Conservation (phyloP, 257 asterid species). For the Nyctanthes arbortristis region DNA sequence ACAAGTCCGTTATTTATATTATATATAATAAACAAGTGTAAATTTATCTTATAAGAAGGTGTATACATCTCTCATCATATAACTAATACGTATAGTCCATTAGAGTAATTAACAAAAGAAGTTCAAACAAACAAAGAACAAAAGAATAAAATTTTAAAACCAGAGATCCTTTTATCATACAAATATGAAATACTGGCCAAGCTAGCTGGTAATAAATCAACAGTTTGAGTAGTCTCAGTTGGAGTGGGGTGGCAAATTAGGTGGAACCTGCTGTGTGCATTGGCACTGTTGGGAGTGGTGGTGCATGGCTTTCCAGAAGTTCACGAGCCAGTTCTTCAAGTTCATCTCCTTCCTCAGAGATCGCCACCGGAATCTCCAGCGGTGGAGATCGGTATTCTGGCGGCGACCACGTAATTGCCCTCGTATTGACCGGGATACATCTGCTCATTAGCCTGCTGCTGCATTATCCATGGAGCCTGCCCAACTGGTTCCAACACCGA, state of each 20-base stretch:
- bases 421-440: slow-evolving; percentile 40
- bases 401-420: slow-evolving; percentile 14
- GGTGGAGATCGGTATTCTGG: no score
- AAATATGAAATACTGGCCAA: no score
- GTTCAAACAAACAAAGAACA: no score
- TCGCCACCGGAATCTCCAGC: slow-evolving; percentile 12
- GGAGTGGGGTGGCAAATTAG: slow-evolving; percentile 55
- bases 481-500: slow-evolving; percentile 59
- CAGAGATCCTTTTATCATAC: no score
- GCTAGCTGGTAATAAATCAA: neutral
- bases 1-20: no score
- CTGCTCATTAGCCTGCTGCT: slow-evolving; percentile 35
- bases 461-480: slow-evolving; percentile 56
- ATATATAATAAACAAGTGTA: no score
- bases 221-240: slow-evolving; percentile 19
- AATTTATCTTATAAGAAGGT: no score
- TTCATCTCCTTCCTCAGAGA: slow-evolving; percentile 47
- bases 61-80: no score
- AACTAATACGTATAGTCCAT: no score
- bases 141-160: no score
- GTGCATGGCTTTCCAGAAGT: slow-evolving; percentile 63
- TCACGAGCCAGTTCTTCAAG: slow-evolving; percentile 88
- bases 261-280: slow-evolving; percentile 52
- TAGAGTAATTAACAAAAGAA: no score
- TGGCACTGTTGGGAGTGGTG: slow-evolving; percentile 44